These are phyloP conservation scores for Gnetum montanum DNA, from an alignment of 75 land plant species.

Conservation along the genomic window DNA sequence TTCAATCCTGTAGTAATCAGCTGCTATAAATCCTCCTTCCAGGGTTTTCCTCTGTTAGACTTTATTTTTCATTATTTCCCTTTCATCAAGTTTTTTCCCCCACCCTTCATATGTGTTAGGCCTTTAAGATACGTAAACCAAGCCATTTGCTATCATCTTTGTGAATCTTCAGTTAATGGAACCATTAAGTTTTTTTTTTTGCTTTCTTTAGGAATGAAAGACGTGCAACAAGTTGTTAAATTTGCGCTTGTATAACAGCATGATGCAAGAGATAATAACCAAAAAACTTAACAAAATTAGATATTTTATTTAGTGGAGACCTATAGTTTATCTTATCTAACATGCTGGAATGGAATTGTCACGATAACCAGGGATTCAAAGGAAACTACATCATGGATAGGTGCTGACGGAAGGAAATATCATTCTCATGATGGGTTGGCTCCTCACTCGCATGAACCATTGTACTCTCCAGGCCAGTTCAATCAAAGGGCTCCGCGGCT, in stretches of 20 bases:
- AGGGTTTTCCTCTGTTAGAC: too few species aligned
- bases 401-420: conserved; percentile 76
- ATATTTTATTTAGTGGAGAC: not conserved
- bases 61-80: too few species aligned
- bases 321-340: not conserved
- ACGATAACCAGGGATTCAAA: conserved; percentile 4
- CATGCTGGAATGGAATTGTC: too few species aligned
- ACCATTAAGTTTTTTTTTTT: not conserved
- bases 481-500: conserved; percentile 69
- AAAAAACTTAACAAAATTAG: not conserved
- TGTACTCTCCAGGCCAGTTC: conserved; percentile 92
- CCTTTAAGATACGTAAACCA: too few species aligned
- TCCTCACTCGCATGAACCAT: conserved; percentile 94
- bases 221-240: not conserved
- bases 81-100: too few species aligned
- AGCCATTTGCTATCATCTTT: too few species aligned
- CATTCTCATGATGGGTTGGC: conserved; percentile 97
- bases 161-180: too few species aligned
- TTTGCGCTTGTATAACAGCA: not conserved
- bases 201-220: not conserved
- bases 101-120: too few species aligned
- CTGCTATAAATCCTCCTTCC: too few species aligned
- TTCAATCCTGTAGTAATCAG: too few species aligned
- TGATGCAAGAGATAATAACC: not conserved
- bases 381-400: conserved; percentile 37